These are phyloP conservation scores for Quercus engelmannii DNA, from an alignment of 306 rosid genomes.

Conservation along the genomic window DNA sequence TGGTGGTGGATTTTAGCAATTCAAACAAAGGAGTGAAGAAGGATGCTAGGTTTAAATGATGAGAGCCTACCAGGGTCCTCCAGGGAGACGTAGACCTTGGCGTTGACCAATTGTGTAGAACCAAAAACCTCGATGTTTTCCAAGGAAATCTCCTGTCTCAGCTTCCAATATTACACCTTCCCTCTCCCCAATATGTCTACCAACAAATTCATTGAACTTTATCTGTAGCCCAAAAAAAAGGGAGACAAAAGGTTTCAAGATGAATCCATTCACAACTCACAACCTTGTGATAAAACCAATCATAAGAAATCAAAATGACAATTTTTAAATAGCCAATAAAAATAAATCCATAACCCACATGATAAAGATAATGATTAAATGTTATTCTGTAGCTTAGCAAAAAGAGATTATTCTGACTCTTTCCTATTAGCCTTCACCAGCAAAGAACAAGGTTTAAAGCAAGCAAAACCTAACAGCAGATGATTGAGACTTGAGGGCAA, in stretches of 20 bases:
- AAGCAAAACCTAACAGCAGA: too few relatives aligned
- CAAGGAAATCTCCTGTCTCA: constrained; percentile 90
- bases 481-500: too few relatives aligned
- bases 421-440: constrained; percentile 4
- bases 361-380: background rate
- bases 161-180: constrained; percentile 95
- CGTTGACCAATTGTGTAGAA: constrained; percentile 96
- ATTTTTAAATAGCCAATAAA: constrained; percentile 12
- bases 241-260: background rate
- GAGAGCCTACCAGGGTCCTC: constrained; percentile 85
- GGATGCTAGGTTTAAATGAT: background rate
- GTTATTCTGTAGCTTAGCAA: background rate
- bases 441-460: background rate
- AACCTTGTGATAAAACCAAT: constrained; percentile 14
- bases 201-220: constrained; percentile 90
- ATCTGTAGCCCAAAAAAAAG: constrained; percentile 43
- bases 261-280: constrained; percentile 10
- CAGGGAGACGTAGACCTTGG: constrained; percentile 82
- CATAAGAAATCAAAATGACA: background rate
- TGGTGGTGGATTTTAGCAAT: background rate
- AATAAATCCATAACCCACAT: background rate
- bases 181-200: constrained; percentile 80
- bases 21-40: background rate
- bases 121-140: constrained; percentile 90
- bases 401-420: background rate